Percentiles rank a stretch among this genome's conserved stretches.
Evolutionary conservation across 768 basidiomycete genomes (phyloP).

Genomic region (Lentinula sp.): DNA sequence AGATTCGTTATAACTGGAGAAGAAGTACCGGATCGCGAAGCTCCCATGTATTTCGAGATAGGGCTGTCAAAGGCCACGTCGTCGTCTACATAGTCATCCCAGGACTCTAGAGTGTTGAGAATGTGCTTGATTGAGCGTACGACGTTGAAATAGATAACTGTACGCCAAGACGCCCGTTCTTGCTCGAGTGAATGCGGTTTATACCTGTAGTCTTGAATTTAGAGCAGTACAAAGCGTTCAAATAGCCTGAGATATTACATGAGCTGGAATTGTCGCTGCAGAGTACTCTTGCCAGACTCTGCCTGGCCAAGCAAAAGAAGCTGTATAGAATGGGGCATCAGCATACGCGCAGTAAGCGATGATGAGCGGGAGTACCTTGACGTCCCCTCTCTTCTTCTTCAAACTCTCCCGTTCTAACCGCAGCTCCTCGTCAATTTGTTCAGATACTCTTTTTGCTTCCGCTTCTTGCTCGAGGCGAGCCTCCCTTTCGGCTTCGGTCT

Average conservation of each 20-base stretch:
- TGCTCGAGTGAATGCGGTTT: slow-evolving; percentile 62
- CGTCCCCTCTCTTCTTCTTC: slow-evolving; percentile 64
- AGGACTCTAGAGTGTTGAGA: slow-evolving; percentile 52
- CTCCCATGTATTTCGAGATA: slow-evolving; percentile 5
- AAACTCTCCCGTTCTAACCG: slow-evolving; percentile 60
- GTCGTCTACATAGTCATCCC: slow-evolving; percentile 56
- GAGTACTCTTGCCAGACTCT: slow-evolving; percentile 72
- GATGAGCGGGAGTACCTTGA: slow-evolving; percentile 44
- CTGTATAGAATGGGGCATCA: slow-evolving; percentile 24
- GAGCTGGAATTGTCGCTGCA: slow-evolving; percentile 76
- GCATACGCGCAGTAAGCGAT: not conserved
- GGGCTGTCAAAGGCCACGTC: slow-evolving; percentile 20
- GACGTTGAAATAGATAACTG: slow-evolving; percentile 73
- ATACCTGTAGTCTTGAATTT: slow-evolving; percentile 25
- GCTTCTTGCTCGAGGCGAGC: slow-evolving; percentile 58
- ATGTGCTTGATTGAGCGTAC: slow-evolving; percentile 68
- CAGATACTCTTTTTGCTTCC: slow-evolving; percentile 70
- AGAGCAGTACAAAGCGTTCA: not conserved
- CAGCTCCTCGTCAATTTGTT: slow-evolving; percentile 78
- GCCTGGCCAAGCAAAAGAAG: slow-evolving; percentile 73
- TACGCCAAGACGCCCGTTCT: slow-evolving; percentile 68
- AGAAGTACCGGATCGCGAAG: slow-evolving; percentile 19
- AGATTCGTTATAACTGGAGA: slow-evolving; percentile 26
- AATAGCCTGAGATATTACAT: slow-evolving; percentile 27
- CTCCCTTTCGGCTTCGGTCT: slow-evolving; percentile 61